Base-by-base conservation (phyloP, 441 rosid genomes). In the Erysimum cheiri region DNA sequence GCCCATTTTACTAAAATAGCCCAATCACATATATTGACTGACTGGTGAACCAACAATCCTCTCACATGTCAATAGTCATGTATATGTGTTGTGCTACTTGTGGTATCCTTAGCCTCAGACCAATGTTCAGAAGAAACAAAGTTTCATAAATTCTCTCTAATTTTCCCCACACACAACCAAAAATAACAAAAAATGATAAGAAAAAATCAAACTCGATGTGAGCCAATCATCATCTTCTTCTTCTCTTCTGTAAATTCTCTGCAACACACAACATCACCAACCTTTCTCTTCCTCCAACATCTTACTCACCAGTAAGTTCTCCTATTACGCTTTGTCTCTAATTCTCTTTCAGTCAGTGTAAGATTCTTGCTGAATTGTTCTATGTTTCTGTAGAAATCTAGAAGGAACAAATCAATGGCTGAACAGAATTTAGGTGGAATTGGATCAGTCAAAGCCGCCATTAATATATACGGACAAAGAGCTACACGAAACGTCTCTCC, bases 371-470 rank as follows among this genome's bases (percentile, higher is more conserved):
- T 37, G 40, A 37, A 37, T 37, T 57, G 36, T 57, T 37, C 1
- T 57, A 1, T 46, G 63, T 46, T 60, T 69, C 28, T 69, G 70
- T 55, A 60, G 58, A 67, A 60, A 52, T 55, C 3, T 6, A n/a
- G 48, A 8, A 52, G 35, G 48, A 50, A 43, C n/a, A 6, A 0
- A 69, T 39, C 14, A 63, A 87, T 87, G 96, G 88, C 75, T 5
- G 71, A 80, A 70, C 74, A 65, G 63, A 84, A 59, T 29, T 55
- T 67, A 46, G 84, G 75, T 35, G 77, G 70, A 81, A 73, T 39
- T 12, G 91, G 90, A 57, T 60, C 92, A 19, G 93, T 88, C 15
- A 87, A 80, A 80, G 90, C 85, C 49, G 80, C 90, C 64, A 72
- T 83, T 69, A 78, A 60, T 71, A 70, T 64, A 71, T 81, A 74